phyloP scores from a whole-genome alignment of 2,329 filamentous ascomycete genomes.

The Trichoderma arundinaceum region DNA sequence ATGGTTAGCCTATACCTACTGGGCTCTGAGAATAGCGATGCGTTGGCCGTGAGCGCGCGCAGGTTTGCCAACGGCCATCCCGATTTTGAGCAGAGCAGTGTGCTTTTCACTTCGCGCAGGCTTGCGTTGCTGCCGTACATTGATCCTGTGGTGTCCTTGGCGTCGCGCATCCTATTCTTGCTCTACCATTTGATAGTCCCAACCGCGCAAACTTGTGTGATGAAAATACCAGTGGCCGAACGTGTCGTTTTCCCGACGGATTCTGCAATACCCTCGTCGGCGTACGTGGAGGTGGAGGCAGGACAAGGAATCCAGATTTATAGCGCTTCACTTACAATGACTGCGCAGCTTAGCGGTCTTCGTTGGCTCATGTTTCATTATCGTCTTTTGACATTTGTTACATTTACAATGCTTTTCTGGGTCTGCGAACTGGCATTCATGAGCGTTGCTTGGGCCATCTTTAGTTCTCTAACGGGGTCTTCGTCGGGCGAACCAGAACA shows the following conservation, averaged over 20 bases:
- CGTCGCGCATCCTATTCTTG: conserved; percentile 66
- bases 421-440: conserved; percentile 71
- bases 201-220: conserved; percentile 64
- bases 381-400: conserved; percentile 69
- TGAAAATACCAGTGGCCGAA: conserved; percentile 77
- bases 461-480: conserved; percentile 43
- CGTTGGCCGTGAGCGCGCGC: conserved; percentile 39
- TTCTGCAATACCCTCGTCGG: conserved; percentile 50
- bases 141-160: conserved; percentile 69
- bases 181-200: conserved; percentile 73
- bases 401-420: conserved; percentile 79
- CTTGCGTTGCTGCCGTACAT: conserved; percentile 81
- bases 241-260: conserved; percentile 63
- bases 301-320: conserved; percentile 78
- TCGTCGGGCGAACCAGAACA: conserved; percentile 28
- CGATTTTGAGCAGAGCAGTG: conserved; percentile 45
- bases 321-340: conserved; percentile 68
- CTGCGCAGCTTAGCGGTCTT: conserved; percentile 76
- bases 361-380: conserved; percentile 88
- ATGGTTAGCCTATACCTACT: conserved; percentile 84
- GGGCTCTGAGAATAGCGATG: conserved; percentile 46
- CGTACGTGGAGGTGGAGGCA: conserved; percentile 71
- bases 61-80: conserved; percentile 42
- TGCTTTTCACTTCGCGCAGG: conserved; percentile 70
- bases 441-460: conserved; percentile 68